Base-by-base conservation (phyloP, 768 basidiomycete species). In the Pleurotus pulmonarius region DNA sequence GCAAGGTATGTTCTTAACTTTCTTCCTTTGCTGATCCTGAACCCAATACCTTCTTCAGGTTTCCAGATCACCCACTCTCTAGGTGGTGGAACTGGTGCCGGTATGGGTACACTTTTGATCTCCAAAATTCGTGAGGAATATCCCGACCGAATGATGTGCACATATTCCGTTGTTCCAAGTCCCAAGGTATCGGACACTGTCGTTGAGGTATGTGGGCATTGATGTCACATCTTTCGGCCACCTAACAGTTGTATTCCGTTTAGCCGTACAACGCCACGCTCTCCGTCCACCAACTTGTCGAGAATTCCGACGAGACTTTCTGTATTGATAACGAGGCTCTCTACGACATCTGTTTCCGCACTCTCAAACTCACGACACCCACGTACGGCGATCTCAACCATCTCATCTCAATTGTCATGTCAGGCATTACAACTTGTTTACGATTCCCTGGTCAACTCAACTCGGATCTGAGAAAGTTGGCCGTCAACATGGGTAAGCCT, bases 381-480 rank as follows among this genome's bases (percentile, higher is more conserved):
- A 94, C 94, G 1, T 97, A 98, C 71, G 96, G 94, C 63, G 94
- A 98, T 71, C 88, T 98, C 60, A 98, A 98, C 83, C 92, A 96
- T 70, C 86, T 98, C 56, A 96, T 99, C 47, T 97, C 94, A 25
- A 83, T 95, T 64, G 95, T 98, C 68, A 98, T 99, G 96, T 94
- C 92, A 46, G 96, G 96, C 74, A 92, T 98, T 70, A 98, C 96
- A 8, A 98, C 96, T 60, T 98, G 93, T 75, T 79, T 98, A 75
- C 94, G 97, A 62, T 99, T 99, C 94, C 97, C 97, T 68, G 97
- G 97, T 79, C 97, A 98, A 73, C 86, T 98, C 67, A 99, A 98
- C 86, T 96, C 94, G 38, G 97, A 99, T 70, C 83, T 99, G 56
- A 83, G 97, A 70, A 99, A 99, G 77, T 79, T 99, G 64, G 96